Conservation (phyloP, 257 asterid genomes). For the Linaria vulgaris region DNA sequence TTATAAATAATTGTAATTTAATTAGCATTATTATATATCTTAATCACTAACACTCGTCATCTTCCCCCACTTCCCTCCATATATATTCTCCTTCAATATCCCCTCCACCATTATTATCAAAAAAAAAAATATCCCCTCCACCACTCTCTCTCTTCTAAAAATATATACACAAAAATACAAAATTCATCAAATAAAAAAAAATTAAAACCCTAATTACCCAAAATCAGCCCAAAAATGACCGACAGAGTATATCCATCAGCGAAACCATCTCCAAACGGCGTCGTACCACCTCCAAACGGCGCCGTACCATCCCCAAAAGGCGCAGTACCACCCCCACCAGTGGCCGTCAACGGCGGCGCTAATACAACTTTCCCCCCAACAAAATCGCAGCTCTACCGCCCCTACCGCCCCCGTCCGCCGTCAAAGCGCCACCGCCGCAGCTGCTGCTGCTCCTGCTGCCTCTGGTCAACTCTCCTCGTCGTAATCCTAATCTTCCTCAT, state of each 20-base stretch:
- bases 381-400: slow-evolving; percentile 67
- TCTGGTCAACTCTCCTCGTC: slow-evolving; percentile 63
- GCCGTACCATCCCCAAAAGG: slow-evolving; percentile 27
- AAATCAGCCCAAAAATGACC: slow-evolving; percentile 35
- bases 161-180: too few species aligned
- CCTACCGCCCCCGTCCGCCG: slow-evolving; percentile 82
- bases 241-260: slow-evolving; percentile 68
- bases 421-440: slow-evolving; percentile 60
- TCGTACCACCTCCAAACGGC: slow-evolving; percentile 34
- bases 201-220: too few species aligned
- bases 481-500: slow-evolving; percentile 47
- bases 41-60: too few species aligned
- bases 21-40: too few species aligned
- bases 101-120: too few species aligned
- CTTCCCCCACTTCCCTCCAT: too few species aligned
- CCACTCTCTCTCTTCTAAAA: too few species aligned
- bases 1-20: too few species aligned
- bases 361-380: slow-evolving; percentile 61
- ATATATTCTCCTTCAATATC: too few species aligned
- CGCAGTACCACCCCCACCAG: slow-evolving; percentile 31
- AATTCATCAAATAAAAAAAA: too few species aligned
- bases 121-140: too few species aligned
- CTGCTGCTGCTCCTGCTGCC: slow-evolving; percentile 68
- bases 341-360: slow-evolving; percentile 41
- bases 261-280: slow-evolving; percentile 40